Evolutionary conservation across 148 eudicot genomes (phyloP).

Genomic region (Vaccinium vitisidaea): DNA sequence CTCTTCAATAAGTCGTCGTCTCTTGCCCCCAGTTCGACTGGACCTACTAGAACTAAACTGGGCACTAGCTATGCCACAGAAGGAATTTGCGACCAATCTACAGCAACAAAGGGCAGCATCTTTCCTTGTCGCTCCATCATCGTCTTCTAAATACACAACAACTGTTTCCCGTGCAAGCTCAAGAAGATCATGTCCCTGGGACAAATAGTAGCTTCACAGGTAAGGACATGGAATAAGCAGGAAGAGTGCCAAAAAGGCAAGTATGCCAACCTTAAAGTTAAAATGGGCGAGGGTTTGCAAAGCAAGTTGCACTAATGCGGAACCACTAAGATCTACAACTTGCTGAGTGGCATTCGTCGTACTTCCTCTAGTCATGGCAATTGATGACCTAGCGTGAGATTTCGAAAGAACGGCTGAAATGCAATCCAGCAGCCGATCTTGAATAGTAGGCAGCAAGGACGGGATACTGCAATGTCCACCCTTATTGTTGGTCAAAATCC

Average conservation of each 20-base stretch:
- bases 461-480: constrained; percentile 62
- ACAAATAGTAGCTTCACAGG: constrained; percentile 15
- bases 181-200: constrained; percentile 91
- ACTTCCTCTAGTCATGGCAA: constrained; percentile 48
- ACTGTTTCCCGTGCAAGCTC: constrained; percentile 86
- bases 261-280: constrained; percentile 73
- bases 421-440: constrained; percentile 76
- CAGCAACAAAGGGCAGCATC: constrained; percentile 98
- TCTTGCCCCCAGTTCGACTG: constrained; percentile 74
- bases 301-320: constrained; percentile 85
- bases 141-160: constrained; percentile 77
- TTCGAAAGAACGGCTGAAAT: constrained; percentile 75
- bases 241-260: constrained; percentile 5
- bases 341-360: constrained; percentile 35
- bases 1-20: constrained; percentile 88
- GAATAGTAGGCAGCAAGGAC: constrained; percentile 81
- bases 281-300: constrained; percentile 88
- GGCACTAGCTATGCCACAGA: constrained; percentile 45
- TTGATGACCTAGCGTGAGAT: constrained; percentile 57
- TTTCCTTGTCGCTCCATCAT: constrained; percentile 78
- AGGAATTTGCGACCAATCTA: constrained; percentile 71
- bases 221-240: constrained; percentile 14
- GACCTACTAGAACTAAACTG: constrained; percentile 69
- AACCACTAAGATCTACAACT: constrained; percentile 64
- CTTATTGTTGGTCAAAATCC: constrained; percentile 15